Conservation (phyloP, 2,329 filamentous ascomycete species). For the Myrmaecium sp. region DNA sequence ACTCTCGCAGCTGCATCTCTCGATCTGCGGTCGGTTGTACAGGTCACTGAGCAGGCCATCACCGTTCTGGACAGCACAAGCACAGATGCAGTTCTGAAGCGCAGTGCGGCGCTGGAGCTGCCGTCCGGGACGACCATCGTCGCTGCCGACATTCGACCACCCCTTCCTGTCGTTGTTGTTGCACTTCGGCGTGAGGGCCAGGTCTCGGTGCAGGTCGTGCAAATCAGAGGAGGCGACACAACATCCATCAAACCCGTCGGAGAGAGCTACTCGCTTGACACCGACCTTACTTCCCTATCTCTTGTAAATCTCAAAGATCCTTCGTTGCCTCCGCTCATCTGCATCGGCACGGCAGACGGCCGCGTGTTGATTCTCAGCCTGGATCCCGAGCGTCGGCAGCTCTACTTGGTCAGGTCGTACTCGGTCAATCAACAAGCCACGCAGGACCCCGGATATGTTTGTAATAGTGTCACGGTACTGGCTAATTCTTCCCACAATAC, state of each 20-base stretch:
- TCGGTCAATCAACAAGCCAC: conserved; percentile 1
- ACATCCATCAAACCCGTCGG: too few relatives aligned
- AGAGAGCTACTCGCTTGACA: too few relatives aligned
- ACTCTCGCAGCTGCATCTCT: conserved; percentile 15
- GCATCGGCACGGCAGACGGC: conserved; percentile 15
- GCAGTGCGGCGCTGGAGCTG: conserved; percentile 2
- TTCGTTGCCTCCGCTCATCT: too few relatives aligned
- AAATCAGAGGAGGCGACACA: too few relatives aligned
- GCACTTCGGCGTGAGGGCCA: conserved; percentile 8
- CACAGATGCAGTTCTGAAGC: conserved; percentile 1
- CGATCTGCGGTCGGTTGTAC: conserved; percentile 10
- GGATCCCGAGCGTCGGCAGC: conserved; percentile 4
- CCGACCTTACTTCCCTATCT: too few relatives aligned
- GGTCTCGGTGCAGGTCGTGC: conserved; percentile 11
- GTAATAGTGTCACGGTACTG: conserved; percentile 15
- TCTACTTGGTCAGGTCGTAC: conserved; percentile 7
- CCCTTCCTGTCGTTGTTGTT: conserved; percentile 8
- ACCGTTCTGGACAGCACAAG: conserved; percentile 8
- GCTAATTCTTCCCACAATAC: conserved; percentile 3
- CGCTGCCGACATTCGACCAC: conserved; percentile 5
- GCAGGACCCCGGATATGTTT: too few relatives aligned
- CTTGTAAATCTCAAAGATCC: too few relatives aligned
- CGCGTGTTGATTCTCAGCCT: conserved; percentile 11
- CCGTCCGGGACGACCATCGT: conserved; percentile 1
- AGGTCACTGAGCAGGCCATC: conserved; percentile 13